Conservation (phyloP, 805 yeast species). For the Saccharomycopsis sp. region DNA sequence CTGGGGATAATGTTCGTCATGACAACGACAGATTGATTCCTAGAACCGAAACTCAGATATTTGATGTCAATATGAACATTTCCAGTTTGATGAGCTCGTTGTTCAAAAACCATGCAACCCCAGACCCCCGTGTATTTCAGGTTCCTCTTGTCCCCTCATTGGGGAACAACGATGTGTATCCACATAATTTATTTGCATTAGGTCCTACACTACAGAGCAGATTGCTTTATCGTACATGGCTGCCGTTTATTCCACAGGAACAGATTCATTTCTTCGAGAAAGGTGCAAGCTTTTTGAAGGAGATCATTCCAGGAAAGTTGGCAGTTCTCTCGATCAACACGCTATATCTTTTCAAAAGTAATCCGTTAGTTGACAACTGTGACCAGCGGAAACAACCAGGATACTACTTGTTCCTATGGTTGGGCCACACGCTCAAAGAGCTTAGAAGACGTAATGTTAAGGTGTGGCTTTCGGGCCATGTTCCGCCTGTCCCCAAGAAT, state of each 20-base stretch:
- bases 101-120: slow-evolving; percentile 39
- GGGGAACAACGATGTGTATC: slow-evolving; percentile 86
- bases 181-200: slow-evolving; percentile 77
- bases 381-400: slow-evolving; percentile 72
- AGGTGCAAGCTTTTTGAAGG: slow-evolving; percentile 69
- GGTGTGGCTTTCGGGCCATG: slow-evolving; percentile 86
- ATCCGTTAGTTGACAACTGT: slow-evolving; percentile 80
- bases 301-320: slow-evolving; percentile 71
- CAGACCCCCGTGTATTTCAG: slow-evolving; percentile 39
- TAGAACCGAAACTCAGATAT: slow-evolving; percentile 64
- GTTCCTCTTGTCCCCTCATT: slow-evolving; percentile 59
- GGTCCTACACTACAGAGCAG: slow-evolving; percentile 89
- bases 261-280: slow-evolving; percentile 69
- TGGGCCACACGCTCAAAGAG: slow-evolving; percentile 68
- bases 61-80: slow-evolving; percentile 58
- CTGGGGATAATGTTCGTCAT: slow-evolving; percentile 84
- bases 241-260: slow-evolving; percentile 63
- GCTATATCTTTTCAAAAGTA: slow-evolving; percentile 63
- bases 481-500: slow-evolving; percentile 79
- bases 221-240: slow-evolving; percentile 70
- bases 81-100: slow-evolving; percentile 44
- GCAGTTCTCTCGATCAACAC: slow-evolving; percentile 79
- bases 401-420: slow-evolving; percentile 67
- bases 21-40: slow-evolving; percentile 73
- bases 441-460: slow-evolving; percentile 68